Base-by-base conservation (phyloP, 805 yeast species). In the Nakazawaea laoshanensis region DNA sequence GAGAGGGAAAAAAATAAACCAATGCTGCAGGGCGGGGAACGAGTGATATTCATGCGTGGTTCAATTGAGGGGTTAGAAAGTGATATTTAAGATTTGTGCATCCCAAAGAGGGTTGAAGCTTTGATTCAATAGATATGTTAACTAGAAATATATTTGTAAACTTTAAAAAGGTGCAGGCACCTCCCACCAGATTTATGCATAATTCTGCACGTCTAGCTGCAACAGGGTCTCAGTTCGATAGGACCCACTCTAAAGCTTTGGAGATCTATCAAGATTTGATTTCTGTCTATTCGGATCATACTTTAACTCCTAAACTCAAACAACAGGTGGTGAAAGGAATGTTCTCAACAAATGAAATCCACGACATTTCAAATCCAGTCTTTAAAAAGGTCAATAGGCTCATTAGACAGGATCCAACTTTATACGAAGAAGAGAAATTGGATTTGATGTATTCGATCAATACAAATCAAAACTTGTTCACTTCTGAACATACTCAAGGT, bases 361-460 rank as follows among this genome's bases (percentile, higher is more conserved):
- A 48, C 4, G 66, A 59, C 13, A 67, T 67, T 6, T 45, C 33
- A 12, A 62, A 48, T 1, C 68, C 67, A 12, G 47, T 37, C 14
- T 61, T 36, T 15, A 61, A 19, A 28, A 56, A 59, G 14, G 61
- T 57, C 29, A 63, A 61, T 38, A 48, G 61, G 15, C 62, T 41
- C 29, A 57, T 58, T 42, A 62, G 69, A 35, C 50, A 57, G 14
- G 63, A 58, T 20, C 67, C 65, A 49, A 63, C 63, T 5, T 59
- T 54, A 2, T 8, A 21, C 8, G 32, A 35, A 10, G 26, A 16
- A 4, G 29, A 30, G 18, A 35, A 35, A 22, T 7, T 35, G 4
- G 38, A 35, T 16, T 23, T 35, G 19, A 30, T 35, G 7, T 25
- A 24, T 4, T 12, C 23, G 12, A 17, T 35, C 10, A 35, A 30